Evolutionary conservation across 495 filamentous ascomycete genomes (phyloP).

Genomic region (Tuber umbilicatum): DNA sequence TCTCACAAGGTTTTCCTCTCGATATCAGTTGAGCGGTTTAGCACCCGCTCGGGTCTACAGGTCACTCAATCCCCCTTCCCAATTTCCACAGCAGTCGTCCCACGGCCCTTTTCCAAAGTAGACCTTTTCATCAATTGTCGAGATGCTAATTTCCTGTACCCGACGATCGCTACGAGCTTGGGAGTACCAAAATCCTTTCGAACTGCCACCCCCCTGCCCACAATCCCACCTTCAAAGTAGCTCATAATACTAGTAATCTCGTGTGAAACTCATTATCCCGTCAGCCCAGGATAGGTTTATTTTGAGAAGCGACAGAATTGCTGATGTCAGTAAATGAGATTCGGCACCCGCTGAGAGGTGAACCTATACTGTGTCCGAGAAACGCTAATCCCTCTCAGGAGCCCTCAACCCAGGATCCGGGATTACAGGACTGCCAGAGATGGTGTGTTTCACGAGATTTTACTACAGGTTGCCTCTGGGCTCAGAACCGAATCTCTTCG

Average conservation of each 20-base stretch:
- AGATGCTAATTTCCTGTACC: neutral
- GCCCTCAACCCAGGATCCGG: too few relatives aligned
- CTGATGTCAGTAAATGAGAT: too few relatives aligned
- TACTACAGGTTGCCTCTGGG: neutral
- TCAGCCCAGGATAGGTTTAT: too few relatives aligned
- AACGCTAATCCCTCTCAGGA: too few relatives aligned
- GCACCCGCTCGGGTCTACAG: neutral
- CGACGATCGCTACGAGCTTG: neutral
- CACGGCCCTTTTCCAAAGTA: neutral
- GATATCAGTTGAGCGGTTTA: neutral
- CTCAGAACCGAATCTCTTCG: neutral
- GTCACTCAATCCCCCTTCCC: neutral
- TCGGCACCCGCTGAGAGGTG: too few relatives aligned
- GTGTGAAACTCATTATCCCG: too few relatives aligned
- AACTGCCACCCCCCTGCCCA: neutral
- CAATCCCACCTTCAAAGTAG: neutral
- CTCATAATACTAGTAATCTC: neutral
- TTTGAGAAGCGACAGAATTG: too few relatives aligned
- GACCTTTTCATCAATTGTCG: neutral
- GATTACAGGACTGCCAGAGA: too few relatives aligned
- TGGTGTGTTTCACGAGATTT: too few relatives aligned
- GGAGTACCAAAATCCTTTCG: neutral
- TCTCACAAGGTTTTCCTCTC: neutral
- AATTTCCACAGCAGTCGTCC: neutral
- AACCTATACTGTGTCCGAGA: too few relatives aligned